Evolutionary conservation across 768 basidiomycete genomes (phyloP).

Genomic region (Russula sp.): DNA sequence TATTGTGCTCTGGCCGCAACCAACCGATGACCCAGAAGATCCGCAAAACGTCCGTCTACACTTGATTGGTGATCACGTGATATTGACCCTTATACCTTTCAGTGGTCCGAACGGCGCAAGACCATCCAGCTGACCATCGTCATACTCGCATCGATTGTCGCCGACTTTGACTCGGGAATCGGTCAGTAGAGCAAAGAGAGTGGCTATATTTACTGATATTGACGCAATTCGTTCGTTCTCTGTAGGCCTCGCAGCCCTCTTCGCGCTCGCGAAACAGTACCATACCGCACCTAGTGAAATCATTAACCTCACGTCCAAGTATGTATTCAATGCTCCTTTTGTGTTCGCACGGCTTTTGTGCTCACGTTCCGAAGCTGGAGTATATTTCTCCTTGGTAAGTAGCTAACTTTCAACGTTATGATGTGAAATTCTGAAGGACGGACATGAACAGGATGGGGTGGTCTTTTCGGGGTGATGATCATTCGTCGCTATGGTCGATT

Average conservation of each 20-base stretch:
- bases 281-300: slow-evolving; percentile 54
- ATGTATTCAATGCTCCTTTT: background rate
- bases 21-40: slow-evolving; percentile 56
- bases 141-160: slow-evolving; percentile 61
- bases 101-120: slow-evolving; percentile 56
- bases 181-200: slow-evolving; percentile 38
- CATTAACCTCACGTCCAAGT: slow-evolving; percentile 60
- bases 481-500: slow-evolving; percentile 63
- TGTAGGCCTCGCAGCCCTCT: slow-evolving; percentile 58
- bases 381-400: slow-evolving; percentile 55
- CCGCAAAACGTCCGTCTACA: slow-evolving; percentile 53
- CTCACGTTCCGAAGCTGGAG: slow-evolving; percentile 48
- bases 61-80: background rate
- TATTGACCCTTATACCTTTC: slow-evolving; percentile 27
- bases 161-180: slow-evolving; percentile 65
- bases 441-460: slow-evolving; percentile 51
- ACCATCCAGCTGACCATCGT: slow-evolving; percentile 56
- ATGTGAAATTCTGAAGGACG: background rate
- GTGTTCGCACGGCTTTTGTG: slow-evolving; percentile 31
- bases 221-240: background rate
- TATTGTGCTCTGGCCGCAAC: slow-evolving; percentile 71
- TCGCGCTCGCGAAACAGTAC: slow-evolving; percentile 55
- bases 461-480: slow-evolving; percentile 58
- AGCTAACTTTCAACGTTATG: slow-evolving; percentile 27
- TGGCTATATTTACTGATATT: background rate